Conservation (phyloP, 371 early-diverging fungal species). For the Neoconidiobolus thromboides region DNA sequence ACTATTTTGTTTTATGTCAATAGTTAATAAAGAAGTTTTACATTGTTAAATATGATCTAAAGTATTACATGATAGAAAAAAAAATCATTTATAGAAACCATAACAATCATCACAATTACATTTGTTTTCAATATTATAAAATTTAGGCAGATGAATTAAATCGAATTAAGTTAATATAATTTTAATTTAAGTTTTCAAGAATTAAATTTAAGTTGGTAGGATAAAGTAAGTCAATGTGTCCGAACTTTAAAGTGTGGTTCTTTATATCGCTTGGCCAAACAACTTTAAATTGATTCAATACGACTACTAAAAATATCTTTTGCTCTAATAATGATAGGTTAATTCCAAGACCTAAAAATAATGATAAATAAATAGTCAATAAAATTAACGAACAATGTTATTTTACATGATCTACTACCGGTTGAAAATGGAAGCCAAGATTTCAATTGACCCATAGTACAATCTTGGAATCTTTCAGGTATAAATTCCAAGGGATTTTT, state of each 20-base stretch:
- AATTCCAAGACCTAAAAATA: neutral
- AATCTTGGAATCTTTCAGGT: neutral
- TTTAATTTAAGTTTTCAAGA: neutral
- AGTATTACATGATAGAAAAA: too few relatives aligned
- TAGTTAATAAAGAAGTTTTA: too few relatives aligned
- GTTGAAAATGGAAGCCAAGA: neutral
- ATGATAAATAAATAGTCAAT: neutral
- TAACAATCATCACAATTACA: too few relatives aligned
- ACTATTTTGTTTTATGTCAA: too few relatives aligned
- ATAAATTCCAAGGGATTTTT: conserved; percentile 3
- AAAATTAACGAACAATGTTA: neutral
- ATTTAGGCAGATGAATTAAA: too few relatives aligned
- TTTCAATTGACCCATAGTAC: neutral
- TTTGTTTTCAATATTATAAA: too few relatives aligned
- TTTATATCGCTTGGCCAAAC: neutral
- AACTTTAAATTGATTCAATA: neutral
- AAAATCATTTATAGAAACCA: too few relatives aligned
- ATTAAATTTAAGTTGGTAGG: neutral
- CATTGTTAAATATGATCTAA: too few relatives aligned
- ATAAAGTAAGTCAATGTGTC: neutral
- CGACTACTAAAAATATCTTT: neutral
- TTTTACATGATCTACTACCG: neutral
- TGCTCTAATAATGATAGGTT: conserved; percentile 1
- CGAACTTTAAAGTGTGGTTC: neutral
- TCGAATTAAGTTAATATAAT: neutral